phyloP scores from a whole-genome alignment of 2,329 filamentous ascomycete genomes.

The Beauveria caledonica region DNA sequence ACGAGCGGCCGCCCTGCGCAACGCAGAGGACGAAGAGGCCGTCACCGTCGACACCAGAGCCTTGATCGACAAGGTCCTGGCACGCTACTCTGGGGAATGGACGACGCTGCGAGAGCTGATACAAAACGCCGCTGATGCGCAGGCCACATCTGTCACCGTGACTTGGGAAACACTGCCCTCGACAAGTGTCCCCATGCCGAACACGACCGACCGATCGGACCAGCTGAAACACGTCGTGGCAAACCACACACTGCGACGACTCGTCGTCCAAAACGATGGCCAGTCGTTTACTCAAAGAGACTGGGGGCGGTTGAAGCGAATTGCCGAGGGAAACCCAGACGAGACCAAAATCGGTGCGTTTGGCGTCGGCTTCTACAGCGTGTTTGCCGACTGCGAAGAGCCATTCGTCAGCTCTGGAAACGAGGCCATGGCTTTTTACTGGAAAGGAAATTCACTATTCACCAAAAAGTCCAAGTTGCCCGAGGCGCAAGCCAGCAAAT shows the following conservation, averaged over 20 bases:
- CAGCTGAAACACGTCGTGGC: conserved; percentile 74
- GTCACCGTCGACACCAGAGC: conserved; percentile 97
- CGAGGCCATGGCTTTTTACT: conserved; percentile 97
- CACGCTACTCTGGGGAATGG: conserved; percentile 94
- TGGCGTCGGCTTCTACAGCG: conserved; percentile 96
- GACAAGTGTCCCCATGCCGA: conserved; percentile 61
- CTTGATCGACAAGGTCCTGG: conserved; percentile 94
- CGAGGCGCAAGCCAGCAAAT: conserved; percentile 52
- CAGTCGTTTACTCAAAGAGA: conserved; percentile 81
- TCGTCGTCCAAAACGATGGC: conserved; percentile 92
- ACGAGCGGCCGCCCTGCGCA: conserved; percentile 76
- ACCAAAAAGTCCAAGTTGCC: conserved; percentile 76
- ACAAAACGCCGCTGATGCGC: conserved; percentile 96
- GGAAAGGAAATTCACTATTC: conserved; percentile 97
- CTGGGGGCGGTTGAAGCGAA: conserved; percentile 88
- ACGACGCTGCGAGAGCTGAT: conserved; percentile 84
- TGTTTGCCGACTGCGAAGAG: conserved; percentile 96
- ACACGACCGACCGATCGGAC: conserved; percentile 57
- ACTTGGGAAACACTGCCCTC: conserved; percentile 90
- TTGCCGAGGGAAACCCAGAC: conserved; percentile 97
- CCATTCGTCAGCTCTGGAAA: conserved; percentile 90
- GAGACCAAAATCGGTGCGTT: conserved; percentile 99
- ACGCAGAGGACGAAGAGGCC: conserved; percentile 87
- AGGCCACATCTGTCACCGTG: conserved; percentile 80
- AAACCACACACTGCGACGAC: conserved; percentile 75